phyloP scores from a whole-genome alignment of 202 grass and related monocot species.

The Schoenoplectus tabernaemontani region DNA sequence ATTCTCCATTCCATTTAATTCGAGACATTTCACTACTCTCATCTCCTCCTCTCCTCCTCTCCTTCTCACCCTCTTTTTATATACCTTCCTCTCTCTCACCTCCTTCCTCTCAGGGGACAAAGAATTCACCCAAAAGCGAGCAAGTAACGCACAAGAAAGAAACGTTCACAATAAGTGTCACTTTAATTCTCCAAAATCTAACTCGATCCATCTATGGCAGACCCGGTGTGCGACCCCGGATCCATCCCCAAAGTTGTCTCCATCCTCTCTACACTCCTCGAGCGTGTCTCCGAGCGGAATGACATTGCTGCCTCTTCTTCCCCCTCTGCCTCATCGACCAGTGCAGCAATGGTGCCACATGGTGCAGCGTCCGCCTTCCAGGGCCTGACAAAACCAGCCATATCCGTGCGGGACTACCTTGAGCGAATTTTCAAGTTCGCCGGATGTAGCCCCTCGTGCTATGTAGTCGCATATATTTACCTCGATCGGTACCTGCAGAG shows the following conservation, averaged over 20 bases:
- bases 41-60: too few relatives aligned
- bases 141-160: background rate
- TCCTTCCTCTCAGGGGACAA: conserved; percentile 21
- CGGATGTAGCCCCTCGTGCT: conserved; percentile 81
- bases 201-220: conserved; percentile 34
- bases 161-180: background rate
- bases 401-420: conserved; percentile 77
- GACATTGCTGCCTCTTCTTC: conserved; percentile 23
- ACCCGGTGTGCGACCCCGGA: conserved; percentile 26
- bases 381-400: conserved; percentile 74
- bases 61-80: background rate
- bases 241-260: conserved; percentile 70
- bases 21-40: background rate
- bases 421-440: conserved; percentile 96
- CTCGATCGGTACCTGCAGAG: conserved; percentile 76
- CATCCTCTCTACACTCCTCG: conserved; percentile 74
- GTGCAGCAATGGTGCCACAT: background rate
- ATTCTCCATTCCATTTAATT: background rate
- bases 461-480: conserved; percentile 90
- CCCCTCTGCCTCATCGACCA: too few relatives aligned
- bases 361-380: conserved; percentile 57
- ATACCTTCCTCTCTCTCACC: conserved; percentile 3
- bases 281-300: conserved; percentile 61
- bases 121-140: background rate
- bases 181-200: background rate